Base-by-base conservation (phyloP, 352 stramenopile species). In the Phytopythium oedochilum region DNA sequence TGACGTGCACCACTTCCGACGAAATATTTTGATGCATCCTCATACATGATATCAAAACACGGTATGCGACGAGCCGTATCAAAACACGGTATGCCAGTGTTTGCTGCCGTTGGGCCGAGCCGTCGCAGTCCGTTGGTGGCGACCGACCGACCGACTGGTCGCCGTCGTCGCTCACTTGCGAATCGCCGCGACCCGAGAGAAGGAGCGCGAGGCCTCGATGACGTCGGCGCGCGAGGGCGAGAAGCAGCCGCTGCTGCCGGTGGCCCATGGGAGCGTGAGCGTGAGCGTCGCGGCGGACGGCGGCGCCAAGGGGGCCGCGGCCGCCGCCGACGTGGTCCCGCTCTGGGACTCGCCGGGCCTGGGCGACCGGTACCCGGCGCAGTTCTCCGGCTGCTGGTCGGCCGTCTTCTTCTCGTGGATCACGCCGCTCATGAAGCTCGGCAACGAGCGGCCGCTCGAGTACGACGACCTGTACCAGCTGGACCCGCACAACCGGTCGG, bases 381-480 rank as follows among this genome's bases (percentile, higher is more conserved):
- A 92, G 61, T 42, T 78, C 50, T 55, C 65, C 1, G 57, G 61
- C 22, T 92, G 79, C 49, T 64, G 75, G 31, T 78, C 74, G 23
- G 60, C 71, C n/a, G 59, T 91, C 32, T 79, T 92, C 57, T 96
- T 97, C 69, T 78, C 78, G 62, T 97, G 89, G 89, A 63, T 97
- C 53, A 92, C 80, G 36, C 84, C 84, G 52, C 57, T 97, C 46
- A 91, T 97, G 79, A 67, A 86, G 55, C 66, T 94, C 26, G 88
- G 88, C 44, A 91, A 86, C 63, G 66, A 83, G 52, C 75, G 83
- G 2, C 79, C 86, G 42, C 66, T 97, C 1, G 70, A 96, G 60
- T 66, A 70, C 53, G 75, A 86, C 34, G 89, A 97, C 56, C 70
- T 97, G 49, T 93, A 85, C 67, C 78, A 92, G 57, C 65, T 96